Conservation (phyloP, 805 yeast genomes). For the Kuraishia ogatae region DNA sequence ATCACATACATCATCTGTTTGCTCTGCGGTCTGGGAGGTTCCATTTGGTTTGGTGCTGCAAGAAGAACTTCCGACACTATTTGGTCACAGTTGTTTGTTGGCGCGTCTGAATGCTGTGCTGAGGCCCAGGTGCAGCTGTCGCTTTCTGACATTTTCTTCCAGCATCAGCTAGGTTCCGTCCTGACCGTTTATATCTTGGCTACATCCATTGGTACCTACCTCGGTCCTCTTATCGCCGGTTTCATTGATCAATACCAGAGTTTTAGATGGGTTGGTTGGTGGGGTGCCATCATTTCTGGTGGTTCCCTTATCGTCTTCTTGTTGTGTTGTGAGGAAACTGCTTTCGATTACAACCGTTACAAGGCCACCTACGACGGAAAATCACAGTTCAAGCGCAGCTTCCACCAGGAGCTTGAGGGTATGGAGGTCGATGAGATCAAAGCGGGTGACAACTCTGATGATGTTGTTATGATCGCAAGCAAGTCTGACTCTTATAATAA, state of each 20-base stretch:
- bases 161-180: slow-evolving; percentile 41
- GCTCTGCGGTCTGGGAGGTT: slow-evolving; percentile 29
- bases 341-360: slow-evolving; percentile 45
- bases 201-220: slow-evolving; percentile 38
- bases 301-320: slow-evolving; percentile 41
- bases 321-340: slow-evolving; percentile 64
- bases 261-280: slow-evolving; percentile 75
- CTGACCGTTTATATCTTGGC: slow-evolving; percentile 39
- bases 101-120: slow-evolving; percentile 37
- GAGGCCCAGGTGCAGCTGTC: slow-evolving; percentile 40
- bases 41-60: slow-evolving; percentile 34
- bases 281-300: slow-evolving; percentile 55
- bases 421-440: not conserved
- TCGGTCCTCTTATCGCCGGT: slow-evolving; percentile 46
- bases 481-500: not conserved
- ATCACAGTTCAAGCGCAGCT: not conserved
- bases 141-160: slow-evolving; percentile 34
- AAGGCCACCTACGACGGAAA: slow-evolving; percentile 27
- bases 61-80: slow-evolving; percentile 28
- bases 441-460: not conserved
- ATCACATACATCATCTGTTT: slow-evolving; percentile 32
- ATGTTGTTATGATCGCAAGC: not conserved
- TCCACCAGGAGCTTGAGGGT: not conserved
- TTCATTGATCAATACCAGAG: slow-evolving; percentile 42
- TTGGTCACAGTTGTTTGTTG: slow-evolving; percentile 38